These are phyloP conservation scores for Citrullus amarus DNA, from an alignment of 306 rosid genomes.

Conservation along the genomic window DNA sequence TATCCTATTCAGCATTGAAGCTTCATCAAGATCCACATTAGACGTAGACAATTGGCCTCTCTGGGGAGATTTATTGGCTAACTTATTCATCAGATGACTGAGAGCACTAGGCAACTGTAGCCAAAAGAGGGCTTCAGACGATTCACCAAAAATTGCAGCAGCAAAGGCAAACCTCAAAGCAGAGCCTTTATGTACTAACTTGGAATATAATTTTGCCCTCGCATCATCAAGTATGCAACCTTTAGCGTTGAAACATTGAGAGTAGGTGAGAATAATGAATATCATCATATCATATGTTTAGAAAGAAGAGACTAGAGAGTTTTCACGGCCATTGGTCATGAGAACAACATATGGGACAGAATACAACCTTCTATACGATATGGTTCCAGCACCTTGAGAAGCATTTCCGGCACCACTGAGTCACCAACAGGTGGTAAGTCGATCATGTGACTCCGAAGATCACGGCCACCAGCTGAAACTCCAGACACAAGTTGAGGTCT, in stretches of 20 bases:
- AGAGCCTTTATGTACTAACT: conserved; percentile 69
- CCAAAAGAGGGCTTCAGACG: conserved; percentile 93
- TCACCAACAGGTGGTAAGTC: conserved; percentile 70
- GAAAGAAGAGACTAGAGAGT: not conserved
- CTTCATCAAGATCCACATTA: conserved; percentile 44
- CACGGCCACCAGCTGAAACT: conserved; percentile 47
- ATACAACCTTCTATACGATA: conserved; percentile 71
- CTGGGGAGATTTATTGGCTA: conserved; percentile 43
- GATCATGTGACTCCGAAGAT: conserved; percentile 78
- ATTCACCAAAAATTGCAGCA: conserved; percentile 86
- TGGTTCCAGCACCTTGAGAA: conserved; percentile 85
- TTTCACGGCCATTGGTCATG: conserved; percentile 7
- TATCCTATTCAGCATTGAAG: conserved; percentile 59
- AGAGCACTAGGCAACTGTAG: conserved; percentile 77
- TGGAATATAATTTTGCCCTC: conserved; percentile 84
- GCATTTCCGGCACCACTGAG: conserved; percentile 87
- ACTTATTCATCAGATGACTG: conserved; percentile 58
- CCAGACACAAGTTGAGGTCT: conserved; percentile 76
- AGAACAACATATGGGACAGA: conserved; percentile 11
- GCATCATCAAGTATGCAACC: conserved; percentile 88
- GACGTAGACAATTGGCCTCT: conserved; percentile 25
- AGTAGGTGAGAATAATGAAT: conserved; percentile 17
- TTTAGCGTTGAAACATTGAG: conserved; percentile 24
- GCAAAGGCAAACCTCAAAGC: conserved; percentile 79
- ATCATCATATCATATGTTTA: not conserved